phyloP scores from a whole-genome alignment of 805 yeast genomes.

The Candida glaebosa region DNA sequence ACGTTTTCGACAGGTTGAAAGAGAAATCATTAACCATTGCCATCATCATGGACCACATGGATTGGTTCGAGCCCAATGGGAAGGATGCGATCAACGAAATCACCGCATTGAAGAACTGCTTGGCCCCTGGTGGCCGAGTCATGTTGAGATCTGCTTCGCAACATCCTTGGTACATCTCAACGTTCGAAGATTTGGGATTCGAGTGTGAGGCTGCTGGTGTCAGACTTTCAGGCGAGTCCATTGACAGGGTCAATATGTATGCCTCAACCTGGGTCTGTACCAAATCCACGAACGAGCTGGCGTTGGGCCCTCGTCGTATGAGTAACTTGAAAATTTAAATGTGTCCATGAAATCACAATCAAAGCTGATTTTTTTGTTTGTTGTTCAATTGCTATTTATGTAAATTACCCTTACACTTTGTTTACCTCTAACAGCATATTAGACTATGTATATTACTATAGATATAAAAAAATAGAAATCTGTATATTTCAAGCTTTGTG shows the following conservation, averaged over 20 bases:
- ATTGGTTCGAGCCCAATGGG: slow-evolving; percentile 75
- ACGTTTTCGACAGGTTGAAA: slow-evolving; percentile 65
- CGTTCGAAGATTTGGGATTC: slow-evolving; percentile 67
- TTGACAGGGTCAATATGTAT: slow-evolving; percentile 83
- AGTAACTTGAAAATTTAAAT: slow-evolving; percentile 40
- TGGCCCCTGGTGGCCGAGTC: slow-evolving; percentile 68
- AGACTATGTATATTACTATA: not conserved
- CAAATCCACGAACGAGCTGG: slow-evolving; percentile 28
- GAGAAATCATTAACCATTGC: slow-evolving; percentile 68
- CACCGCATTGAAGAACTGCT: slow-evolving; percentile 56
- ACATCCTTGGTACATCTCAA: slow-evolving; percentile 73
- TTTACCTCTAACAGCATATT: not conserved
- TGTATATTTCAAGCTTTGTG: not conserved
- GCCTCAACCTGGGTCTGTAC: slow-evolving; percentile 87
- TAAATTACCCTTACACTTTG: not conserved
- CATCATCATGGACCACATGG: slow-evolving; percentile 89
- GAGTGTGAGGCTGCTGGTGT: slow-evolving; percentile 66
- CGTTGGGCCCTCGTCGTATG: slow-evolving; percentile 39
- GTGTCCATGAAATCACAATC: not conserved
- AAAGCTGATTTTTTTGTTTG: not conserved
- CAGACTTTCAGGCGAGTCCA: slow-evolving; percentile 58
- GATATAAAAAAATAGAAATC: too few relatives aligned
- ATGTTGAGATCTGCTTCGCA: slow-evolving; percentile 71
- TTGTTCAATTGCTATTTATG: not conserved
- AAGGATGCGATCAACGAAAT: slow-evolving; percentile 65